Base-by-base conservation (phyloP, 768 basidiomycete genomes). In the Coprinopsis cinerea region DNA sequence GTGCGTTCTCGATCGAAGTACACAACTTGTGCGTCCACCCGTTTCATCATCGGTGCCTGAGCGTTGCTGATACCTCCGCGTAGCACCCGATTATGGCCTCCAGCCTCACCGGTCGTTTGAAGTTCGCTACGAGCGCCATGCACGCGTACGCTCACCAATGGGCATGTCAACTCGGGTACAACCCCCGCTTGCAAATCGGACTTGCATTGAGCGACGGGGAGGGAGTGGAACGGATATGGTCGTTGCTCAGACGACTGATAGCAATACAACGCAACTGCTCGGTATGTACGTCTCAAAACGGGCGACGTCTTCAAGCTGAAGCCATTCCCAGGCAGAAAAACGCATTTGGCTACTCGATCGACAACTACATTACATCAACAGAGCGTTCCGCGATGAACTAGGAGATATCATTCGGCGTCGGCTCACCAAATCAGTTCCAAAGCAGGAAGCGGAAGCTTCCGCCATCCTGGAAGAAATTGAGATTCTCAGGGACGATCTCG, bases 151-250 rank as follows among this genome's bases (percentile, higher is more conserved):
- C n/a, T n/a, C n/a, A n/a, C n/a, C n/a, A n/a, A n/a, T n/a, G n/a
- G n/a, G n/a, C n/a, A n/a, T n/a, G n/a, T n/a, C n/a, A n/a, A n/a
- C n/a, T n/a, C 0, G 47, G 61, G 0, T 67, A 59, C 48, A 63
- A 70, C 40, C 69, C 70, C 2, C 43, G 62, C 3, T 44, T 65
- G 9, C 44, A 59, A 2, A 20, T 36, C 7, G 68, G 67, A 1
- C 47, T 63, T 32, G 67, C 65, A 9, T 48, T 66, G 15, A 56
- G 50, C 15, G 64, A 71, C 54, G 69, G 69, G 3, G 68, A 71
- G 48, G 65, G 69, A 2, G 47, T 55, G 10, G 65, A 71, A 46
- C 45, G 59, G 1, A 52, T 71, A 1, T 74, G 72, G 71, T 66
- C 64, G 0, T 25, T 26, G 0, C 41, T 70, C 17, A 20, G 27